Base-by-base conservation (phyloP, 805 yeast species). In the Zygoascus ofunaensis region DNA sequence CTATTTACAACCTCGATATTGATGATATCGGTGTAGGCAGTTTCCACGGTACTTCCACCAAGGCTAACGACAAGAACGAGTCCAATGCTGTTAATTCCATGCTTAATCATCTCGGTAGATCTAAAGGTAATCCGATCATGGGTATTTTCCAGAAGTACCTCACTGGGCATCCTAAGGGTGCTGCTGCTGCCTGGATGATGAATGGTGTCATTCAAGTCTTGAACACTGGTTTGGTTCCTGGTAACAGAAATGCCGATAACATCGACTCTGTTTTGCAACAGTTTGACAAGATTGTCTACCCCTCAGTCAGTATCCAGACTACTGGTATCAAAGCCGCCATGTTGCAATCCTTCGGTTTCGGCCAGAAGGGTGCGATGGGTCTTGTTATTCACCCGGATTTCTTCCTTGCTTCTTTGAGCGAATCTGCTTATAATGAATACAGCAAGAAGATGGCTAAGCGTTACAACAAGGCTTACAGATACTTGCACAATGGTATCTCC, bases 101-200 rank as follows among this genome's bases (percentile, higher is more conserved):
- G 97, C 83, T 94, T 80, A 70, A 74, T 61, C 98, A 92, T 64
- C 74, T 92, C 62, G 98, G 97, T 56, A 82, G 99, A 72, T 71
- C 95, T 46, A 87, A 85, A 71, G 99, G 99, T 71, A 94, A 92
- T 72, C 95, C 98, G 51, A 89, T 94, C 41, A 74, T 82, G 56
- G 97, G 97, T 77, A 94, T 92, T 45, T 90, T 94, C 95, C 99
- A 92, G 72, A 92, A 92, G 71, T 92, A 77, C 79, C 78, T 92
- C 62, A 92, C 99, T 58, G 99, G 99, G 71, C 99, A 92, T 74
- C 98, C 98, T 59, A 92, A 92, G 84, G 99, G 99, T 78, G 98
- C 98, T 58, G 99, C 99, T 47, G 99, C 97, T 76, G 97, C 99
- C 47, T 92, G 98, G 98, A 92, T 92, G 98, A 71, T 92, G 77